Percentiles rank a stretch among this genome's conserved stretches.
phyloP scores from a whole-genome alignment of 164 flowering plant species.

The Houttuynia cordata region DNA sequence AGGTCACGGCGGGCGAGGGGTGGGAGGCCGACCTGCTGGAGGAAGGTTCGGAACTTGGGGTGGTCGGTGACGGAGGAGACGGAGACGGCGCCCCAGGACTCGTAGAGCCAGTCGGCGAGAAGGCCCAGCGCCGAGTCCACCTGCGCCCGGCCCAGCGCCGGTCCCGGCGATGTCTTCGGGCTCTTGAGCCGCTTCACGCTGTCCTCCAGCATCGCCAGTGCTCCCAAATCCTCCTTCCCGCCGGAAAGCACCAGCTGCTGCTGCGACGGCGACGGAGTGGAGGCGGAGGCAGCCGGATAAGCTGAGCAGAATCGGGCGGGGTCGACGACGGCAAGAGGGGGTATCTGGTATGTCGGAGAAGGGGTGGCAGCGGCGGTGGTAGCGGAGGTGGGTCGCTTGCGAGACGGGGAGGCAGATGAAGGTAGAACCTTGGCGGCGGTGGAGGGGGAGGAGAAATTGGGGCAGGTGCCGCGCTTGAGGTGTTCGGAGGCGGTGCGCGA shows the following conservation, averaged over 20 bases:
- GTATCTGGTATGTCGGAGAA: constrained; percentile 19
- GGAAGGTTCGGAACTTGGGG: constrained; percentile 18
- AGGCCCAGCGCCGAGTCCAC: constrained; percentile 12
- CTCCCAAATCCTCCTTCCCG: constrained; percentile 90
- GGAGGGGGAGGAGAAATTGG: constrained; percentile 58
- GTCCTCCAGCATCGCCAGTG: constrained; percentile 87
- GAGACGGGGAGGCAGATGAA: constrained; percentile 35
- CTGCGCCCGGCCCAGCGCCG: constrained; percentile 32
- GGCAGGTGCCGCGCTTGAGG: constrained; percentile 86
- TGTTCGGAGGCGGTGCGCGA: constrained; percentile 95
- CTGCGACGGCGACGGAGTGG: constrained; percentile 1
- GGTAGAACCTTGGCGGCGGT: constrained; percentile 41
- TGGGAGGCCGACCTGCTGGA: constrained; percentile 17
- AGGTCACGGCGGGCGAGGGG: constrained; percentile 7
- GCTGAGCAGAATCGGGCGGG: constrained; percentile 35
- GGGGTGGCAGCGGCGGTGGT: too few relatives aligned
- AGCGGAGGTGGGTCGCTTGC: constrained; percentile 2
- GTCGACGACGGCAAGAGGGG: constrained; percentile 47
- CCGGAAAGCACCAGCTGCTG: constrained; percentile 58
- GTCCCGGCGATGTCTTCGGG: constrained; percentile 17
- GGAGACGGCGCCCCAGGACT: constrained; percentile 17
- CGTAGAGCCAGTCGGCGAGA: constrained; percentile 20
- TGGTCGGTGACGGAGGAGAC: constrained; percentile 13
- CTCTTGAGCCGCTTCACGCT: constrained; percentile 91
- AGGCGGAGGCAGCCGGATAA: constrained; percentile 17